Percentiles rank a stretch among this genome's conserved stretches.
Conservation (phyloP, 1,139 yeast species). For the Torulaspora pretoriensis region DNA sequence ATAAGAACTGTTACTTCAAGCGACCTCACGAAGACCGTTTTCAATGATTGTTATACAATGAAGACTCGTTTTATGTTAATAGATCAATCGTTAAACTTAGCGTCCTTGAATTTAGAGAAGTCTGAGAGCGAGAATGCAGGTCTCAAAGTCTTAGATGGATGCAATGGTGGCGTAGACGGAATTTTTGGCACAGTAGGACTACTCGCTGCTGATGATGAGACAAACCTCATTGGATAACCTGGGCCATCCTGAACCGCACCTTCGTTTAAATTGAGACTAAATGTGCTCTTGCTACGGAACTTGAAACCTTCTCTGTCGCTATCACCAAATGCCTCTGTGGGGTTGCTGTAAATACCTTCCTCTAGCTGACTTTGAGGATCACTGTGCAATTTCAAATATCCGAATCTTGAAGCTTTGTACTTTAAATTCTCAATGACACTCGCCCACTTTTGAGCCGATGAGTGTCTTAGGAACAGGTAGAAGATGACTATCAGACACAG, state of each 20-base stretch:
- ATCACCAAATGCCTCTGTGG: conserved; percentile 8
- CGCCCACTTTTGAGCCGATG: conserved; percentile 3
- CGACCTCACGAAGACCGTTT: neutral
- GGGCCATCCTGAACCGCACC: conserved; percentile 9
- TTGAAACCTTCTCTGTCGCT: conserved; percentile 21
- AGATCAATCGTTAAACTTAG: conserved; percentile 14
- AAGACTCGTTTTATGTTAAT: neutral
- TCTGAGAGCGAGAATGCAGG: conserved; percentile 33
- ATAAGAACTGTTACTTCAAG: neutral
- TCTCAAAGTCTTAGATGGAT: conserved; percentile 17
- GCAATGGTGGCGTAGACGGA: conserved; percentile 11
- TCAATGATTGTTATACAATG: neutral
- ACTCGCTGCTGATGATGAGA: conserved; percentile 4
- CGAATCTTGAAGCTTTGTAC: conserved; percentile 9
- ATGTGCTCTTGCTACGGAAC: conserved; percentile 32
- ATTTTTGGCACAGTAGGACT: conserved; percentile 7
- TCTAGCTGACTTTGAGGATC: conserved; percentile 24
- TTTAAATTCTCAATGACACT: conserved; percentile 9
- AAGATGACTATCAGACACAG: conserved; percentile 4
- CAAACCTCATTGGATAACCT: conserved; percentile 9
- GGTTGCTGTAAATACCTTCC: conserved; percentile 20
- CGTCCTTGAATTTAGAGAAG: conserved; percentile 27
- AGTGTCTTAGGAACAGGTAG: conserved; percentile 2
- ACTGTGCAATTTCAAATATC: conserved; percentile 11
- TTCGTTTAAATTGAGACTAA: conserved; percentile 22